These are phyloP conservation scores for Coleophoma eucalyptorum DNA, from an alignment of 2,329 filamentous ascomycete genomes.

Conservation along the genomic window DNA sequence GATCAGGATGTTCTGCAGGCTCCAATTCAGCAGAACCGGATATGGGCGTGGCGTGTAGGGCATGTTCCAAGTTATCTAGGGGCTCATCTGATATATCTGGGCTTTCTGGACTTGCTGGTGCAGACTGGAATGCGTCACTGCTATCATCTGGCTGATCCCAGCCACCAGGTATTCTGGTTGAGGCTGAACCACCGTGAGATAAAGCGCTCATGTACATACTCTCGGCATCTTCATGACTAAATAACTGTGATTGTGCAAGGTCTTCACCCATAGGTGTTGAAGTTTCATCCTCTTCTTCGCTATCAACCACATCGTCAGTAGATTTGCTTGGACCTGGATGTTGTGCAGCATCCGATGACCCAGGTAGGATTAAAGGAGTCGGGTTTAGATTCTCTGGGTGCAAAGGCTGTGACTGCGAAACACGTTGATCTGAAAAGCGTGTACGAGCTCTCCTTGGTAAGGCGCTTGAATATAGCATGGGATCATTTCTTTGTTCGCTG, in stretches of 20 bases:
- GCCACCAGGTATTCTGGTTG: conserved; percentile 18
- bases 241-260: conserved; percentile 63
- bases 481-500: background rate
- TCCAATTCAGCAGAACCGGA: background rate
- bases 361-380: background rate
- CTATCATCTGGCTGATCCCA: conserved; percentile 18
- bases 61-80: conserved; percentile 22
- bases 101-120: conserved; percentile 15
- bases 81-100: conserved; percentile 1
- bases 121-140: conserved; percentile 9
- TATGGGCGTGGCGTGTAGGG: conserved; percentile 7
- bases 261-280: conserved; percentile 31
- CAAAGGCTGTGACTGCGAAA: conserved; percentile 24
- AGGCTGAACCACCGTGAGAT: conserved; percentile 33
- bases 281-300: conserved; percentile 12
- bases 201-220: conserved; percentile 84
- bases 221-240: conserved; percentile 75
- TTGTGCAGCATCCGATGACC: no score
- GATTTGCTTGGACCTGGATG: no score
- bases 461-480: conserved; percentile 21
- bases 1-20: conserved; percentile 1
- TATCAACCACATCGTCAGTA: conserved; percentile 3
- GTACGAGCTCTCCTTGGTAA: conserved; percentile 16
- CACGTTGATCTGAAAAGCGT: conserved; percentile 20
- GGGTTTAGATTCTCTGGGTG: conserved; percentile 3